A percentile compares a stretch with the other conserved stretches of the same genome.
Conservation (phyloP, 1,139 yeast genomes). For the Zygoascus meyerae region DNA sequence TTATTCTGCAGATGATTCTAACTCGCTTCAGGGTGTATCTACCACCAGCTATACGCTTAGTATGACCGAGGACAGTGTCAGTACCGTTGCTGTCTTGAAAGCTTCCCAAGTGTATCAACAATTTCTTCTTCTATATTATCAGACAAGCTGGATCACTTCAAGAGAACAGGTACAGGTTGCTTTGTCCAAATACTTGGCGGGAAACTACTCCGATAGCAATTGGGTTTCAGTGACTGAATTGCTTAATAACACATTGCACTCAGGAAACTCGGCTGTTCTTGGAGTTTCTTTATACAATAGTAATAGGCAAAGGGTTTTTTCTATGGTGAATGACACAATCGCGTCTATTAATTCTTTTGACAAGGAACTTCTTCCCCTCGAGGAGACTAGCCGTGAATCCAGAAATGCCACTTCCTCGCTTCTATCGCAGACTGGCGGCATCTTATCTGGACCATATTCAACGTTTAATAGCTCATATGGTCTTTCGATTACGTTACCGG, state of each 20-base stretch:
- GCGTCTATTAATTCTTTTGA: conserved; percentile 19
- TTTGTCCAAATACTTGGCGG: conserved; percentile 60
- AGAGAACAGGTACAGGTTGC: conserved; percentile 58
- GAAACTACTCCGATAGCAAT: conserved; percentile 52
- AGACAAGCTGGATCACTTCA: conserved; percentile 61
- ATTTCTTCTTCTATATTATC: conserved; percentile 58
- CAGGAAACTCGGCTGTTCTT: conserved; percentile 41
- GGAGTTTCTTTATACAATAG: conserved; percentile 60
- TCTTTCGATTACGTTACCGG: conserved; percentile 62
- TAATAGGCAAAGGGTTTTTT: conserved; percentile 35
- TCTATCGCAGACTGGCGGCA: conserved; percentile 21
- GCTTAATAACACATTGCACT: conserved; percentile 43
- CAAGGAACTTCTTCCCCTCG: conserved; percentile 48
- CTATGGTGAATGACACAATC: conserved; percentile 32
- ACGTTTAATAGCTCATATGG: conserved; percentile 31
- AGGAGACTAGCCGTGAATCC: conserved; percentile 37
- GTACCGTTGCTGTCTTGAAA: conserved; percentile 74
- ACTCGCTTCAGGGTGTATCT: conserved; percentile 49
- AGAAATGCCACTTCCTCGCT: conserved; percentile 33
- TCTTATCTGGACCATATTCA: conserved; percentile 29
- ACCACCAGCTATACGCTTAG: conserved; percentile 59
- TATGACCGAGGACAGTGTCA: conserved; percentile 63
- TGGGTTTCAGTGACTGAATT: conserved; percentile 49
- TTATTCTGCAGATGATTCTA: too few species aligned
- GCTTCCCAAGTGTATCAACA: conserved; percentile 73